Evolutionary conservation across 2,329 filamentous ascomycete genomes (phyloP).

Genomic region (Verticillium klebahnii): DNA sequence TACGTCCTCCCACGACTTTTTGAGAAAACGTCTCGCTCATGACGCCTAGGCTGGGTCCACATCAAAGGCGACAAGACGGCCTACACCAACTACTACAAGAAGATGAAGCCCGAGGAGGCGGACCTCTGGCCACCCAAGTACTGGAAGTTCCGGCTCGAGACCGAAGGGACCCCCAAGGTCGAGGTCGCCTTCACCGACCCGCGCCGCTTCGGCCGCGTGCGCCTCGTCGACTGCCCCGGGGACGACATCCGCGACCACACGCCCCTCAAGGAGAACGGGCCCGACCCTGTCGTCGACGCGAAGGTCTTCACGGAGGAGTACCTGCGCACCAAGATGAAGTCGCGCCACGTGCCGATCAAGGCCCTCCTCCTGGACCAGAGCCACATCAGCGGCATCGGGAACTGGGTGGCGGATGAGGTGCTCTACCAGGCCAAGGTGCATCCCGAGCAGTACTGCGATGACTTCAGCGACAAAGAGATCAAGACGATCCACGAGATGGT

Average conservation of each 20-base stretch:
- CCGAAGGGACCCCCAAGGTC: constrained; percentile 46
- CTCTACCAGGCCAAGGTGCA: constrained; percentile 86
- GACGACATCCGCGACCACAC: constrained; percentile 69
- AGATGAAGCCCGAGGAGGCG: constrained; percentile 55
- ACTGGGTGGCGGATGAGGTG: constrained; percentile 96
- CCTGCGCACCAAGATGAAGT: constrained; percentile 64
- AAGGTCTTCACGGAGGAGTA: constrained; percentile 73
- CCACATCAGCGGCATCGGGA: constrained; percentile 87
- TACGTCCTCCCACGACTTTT: constrained; percentile 16
- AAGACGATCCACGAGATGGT: constrained; percentile 67
- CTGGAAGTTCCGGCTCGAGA: constrained; percentile 79
- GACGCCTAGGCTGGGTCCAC: constrained; percentile 68
- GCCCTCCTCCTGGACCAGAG: constrained; percentile 83
- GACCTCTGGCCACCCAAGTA: constrained; percentile 80
- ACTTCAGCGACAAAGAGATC: constrained; percentile 68
- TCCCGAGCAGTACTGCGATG: constrained; percentile 88
- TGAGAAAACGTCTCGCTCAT: constrained; percentile 6
- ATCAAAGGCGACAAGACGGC: constrained; percentile 73
- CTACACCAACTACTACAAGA: constrained; percentile 79
- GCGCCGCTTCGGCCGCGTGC: constrained; percentile 71
- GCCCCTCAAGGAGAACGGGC: constrained; percentile 86
- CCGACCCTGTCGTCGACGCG: constrained; percentile 83
- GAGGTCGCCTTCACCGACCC: constrained; percentile 80
- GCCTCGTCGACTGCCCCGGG: constrained; percentile 76
- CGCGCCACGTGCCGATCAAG: constrained; percentile 83